Base-by-base conservation (phyloP, 192 early-diverging fungal genomes). In the Coemansia sp. region DNA sequence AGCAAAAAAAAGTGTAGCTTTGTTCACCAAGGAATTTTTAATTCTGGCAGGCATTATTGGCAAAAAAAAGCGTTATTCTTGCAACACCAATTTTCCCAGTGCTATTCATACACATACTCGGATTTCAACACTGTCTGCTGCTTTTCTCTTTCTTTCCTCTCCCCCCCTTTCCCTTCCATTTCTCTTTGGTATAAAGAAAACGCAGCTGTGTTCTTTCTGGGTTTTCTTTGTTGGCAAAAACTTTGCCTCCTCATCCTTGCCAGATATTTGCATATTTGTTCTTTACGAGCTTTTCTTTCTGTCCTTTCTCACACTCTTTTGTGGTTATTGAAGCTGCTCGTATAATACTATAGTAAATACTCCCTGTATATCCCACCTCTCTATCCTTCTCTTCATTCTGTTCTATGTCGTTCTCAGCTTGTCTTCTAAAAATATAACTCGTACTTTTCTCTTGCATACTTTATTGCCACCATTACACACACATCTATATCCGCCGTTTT, bases 181-280 rank as follows among this genome's bases (percentile, higher is more conserved):
- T 29, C 59, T 61, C 59, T 20, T 35, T 45, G 59, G 26, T 61
- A 46, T 46, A 46, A 57, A 57, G 31, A 34, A 51, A 2, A 51
- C 13, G 9, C 13, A 23, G 23, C 7, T 23, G 48, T 26, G 8
- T 51, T 51, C 45, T 51, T 33, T 63, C 25, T 51, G 45, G 61
- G 30, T 37, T 8, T 13, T 35, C 61, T 26, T 31, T 30, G 61
- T 49, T 21, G 61, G 30, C 61, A 43, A 51, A 51, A 51, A 7
- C 25, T 26, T 51, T 15, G 2, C 40, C 37, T 40, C 37, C 37
- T 15, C 8, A 40, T 9, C 23, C 48, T 51, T 51, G 20, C 48
- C 48, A 25, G 21, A 8, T 23, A 26, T 15, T 51, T 51, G 48
- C 48, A 51, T 51, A 51, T 51, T 26, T 26, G 25, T 21, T 57